Percentiles rank a stretch among this genome's conserved stretches.
These are phyloP conservation scores for Myriosclerotinia duriaeana DNA, from an alignment of 2,329 filamentous ascomycete genomes.

Conservation along the genomic window DNA sequence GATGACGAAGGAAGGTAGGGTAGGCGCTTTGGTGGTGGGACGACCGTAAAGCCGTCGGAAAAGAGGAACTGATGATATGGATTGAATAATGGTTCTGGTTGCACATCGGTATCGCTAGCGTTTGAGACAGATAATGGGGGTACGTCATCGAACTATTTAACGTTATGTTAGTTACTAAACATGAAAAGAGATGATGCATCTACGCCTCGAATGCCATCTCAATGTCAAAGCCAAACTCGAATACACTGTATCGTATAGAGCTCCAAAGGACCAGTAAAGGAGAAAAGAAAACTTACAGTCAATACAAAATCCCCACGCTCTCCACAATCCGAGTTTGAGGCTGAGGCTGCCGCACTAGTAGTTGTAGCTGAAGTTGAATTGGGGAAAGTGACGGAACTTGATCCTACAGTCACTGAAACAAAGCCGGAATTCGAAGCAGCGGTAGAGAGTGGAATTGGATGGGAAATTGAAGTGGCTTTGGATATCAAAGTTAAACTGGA, in stretches of 20 bases:
- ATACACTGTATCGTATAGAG: not conserved
- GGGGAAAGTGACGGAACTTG: not conserved
- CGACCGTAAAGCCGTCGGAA: slow-evolving; percentile 42
- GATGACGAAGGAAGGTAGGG: slow-evolving; percentile 39
- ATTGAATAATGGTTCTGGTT: slow-evolving; percentile 37
- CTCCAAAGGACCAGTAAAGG: not conserved
- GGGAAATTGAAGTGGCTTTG: not conserved
- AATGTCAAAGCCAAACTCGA: not conserved
- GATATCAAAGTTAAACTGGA: not conserved
- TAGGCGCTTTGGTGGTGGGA: slow-evolving; percentile 36
- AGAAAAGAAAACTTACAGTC: slow-evolving; percentile 30
- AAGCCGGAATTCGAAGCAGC: not conserved
- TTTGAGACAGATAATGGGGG: slow-evolving; percentile 34
- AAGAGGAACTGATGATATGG: slow-evolving; percentile 43
- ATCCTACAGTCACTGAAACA: not conserved
- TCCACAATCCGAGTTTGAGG: slow-evolving; percentile 32
- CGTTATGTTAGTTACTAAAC: not conserved
- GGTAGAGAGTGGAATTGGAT: not conserved
- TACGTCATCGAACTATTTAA: slow-evolving; percentile 38
- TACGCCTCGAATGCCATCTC: not conserved
- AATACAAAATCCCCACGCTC: slow-evolving; percentile 37
- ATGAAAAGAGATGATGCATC: too few relatives aligned
- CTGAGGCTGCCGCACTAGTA: slow-evolving; percentile 6
- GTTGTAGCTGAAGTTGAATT: slow-evolving; percentile 26
- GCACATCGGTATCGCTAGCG: slow-evolving; percentile 26